A percentile compares a stretch with the other conserved stretches of the same genome.
phyloP scores from a whole-genome alignment of 1,284 basidiomycete species.

The Athelia sp. region DNA sequence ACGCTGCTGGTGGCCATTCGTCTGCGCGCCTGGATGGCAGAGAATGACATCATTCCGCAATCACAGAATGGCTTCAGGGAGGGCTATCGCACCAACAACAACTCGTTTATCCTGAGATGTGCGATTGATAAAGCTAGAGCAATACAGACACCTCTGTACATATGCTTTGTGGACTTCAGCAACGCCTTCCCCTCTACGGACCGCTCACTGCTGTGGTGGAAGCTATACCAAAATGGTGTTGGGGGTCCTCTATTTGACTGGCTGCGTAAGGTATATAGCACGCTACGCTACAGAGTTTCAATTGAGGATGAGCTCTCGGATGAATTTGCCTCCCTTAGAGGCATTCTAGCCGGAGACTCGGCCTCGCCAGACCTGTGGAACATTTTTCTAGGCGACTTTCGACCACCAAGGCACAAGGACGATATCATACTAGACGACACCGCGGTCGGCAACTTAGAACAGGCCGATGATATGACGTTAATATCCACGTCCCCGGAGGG shows the following conservation, averaged over 20 bases:
- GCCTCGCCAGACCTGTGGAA: no score
- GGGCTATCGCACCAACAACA: constrained; percentile 16
- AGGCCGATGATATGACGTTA: no score
- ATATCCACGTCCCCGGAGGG: no score
- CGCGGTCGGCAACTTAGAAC: no score
- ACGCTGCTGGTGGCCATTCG: not conserved
- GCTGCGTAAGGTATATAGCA: constrained; percentile 22
- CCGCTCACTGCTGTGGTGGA: constrained; percentile 23
- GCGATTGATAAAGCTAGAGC: constrained; percentile 19
- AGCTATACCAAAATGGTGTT: constrained; percentile 17
- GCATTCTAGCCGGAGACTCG: no score
- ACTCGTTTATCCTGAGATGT: constrained; percentile 16
- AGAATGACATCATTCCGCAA: constrained; percentile 7
- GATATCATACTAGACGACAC: no score
- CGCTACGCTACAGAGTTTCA: no score
- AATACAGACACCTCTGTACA: constrained; percentile 14
- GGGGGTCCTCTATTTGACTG: constrained; percentile 25
- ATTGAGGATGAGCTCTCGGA: no score
- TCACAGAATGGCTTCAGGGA: constrained; percentile 23
- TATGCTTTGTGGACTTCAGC: constrained; percentile 22
- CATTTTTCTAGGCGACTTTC: no score
- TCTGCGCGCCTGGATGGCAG: not conserved
- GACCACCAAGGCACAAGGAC: no score
- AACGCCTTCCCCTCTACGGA: constrained; percentile 31
- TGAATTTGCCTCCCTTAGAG: no score